Evolutionary conservation across 805 yeast genomes (phyloP).

Genomic region (Metschnikowia kofuensis): DNA sequence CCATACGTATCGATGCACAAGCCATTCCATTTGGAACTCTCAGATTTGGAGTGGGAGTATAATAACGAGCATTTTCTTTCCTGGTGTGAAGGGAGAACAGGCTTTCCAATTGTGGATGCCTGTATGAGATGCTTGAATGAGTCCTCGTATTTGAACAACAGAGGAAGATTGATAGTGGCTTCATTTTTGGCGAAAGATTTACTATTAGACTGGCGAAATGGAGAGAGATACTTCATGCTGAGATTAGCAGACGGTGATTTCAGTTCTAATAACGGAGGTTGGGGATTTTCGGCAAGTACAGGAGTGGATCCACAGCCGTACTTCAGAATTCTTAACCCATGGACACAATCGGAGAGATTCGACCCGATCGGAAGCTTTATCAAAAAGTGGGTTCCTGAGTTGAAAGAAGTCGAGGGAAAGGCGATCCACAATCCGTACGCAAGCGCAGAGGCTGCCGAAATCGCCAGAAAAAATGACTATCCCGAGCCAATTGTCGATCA

Average conservation of each 20-base stretch:
- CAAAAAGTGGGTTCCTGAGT: conserved; percentile 49
- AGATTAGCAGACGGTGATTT: conserved; percentile 52
- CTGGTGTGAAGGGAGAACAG: conserved; percentile 56
- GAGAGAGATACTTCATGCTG: conserved; percentile 49
- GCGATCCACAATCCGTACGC: conserved; percentile 35
- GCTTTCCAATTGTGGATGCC: conserved; percentile 57
- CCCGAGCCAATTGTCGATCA: conserved; percentile 47
- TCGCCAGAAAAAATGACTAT: conserved; percentile 31
- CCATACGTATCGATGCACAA: conserved; percentile 50
- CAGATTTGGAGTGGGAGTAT: conserved; percentile 43
- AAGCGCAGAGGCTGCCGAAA: conserved; percentile 22
- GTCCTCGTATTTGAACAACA: conserved; percentile 54
- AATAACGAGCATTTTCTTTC: conserved; percentile 38
- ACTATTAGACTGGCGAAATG: conserved; percentile 53
- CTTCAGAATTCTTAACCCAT: conserved; percentile 54
- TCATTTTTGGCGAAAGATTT: conserved; percentile 50
- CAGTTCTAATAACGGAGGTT: conserved; percentile 55
- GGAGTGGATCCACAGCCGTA: conserved; percentile 58
- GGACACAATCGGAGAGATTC: conserved; percentile 46
- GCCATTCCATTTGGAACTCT: conserved; percentile 45
- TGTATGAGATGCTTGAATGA: conserved; percentile 50
- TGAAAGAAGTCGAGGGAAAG: conserved; percentile 27
- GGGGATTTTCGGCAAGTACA: conserved; percentile 53
- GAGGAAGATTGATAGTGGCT: conserved; percentile 54
- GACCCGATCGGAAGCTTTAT: conserved; percentile 48